Base-by-base conservation (phyloP, 768 basidiomycete genomes). In the Suillus sp. region DNA sequence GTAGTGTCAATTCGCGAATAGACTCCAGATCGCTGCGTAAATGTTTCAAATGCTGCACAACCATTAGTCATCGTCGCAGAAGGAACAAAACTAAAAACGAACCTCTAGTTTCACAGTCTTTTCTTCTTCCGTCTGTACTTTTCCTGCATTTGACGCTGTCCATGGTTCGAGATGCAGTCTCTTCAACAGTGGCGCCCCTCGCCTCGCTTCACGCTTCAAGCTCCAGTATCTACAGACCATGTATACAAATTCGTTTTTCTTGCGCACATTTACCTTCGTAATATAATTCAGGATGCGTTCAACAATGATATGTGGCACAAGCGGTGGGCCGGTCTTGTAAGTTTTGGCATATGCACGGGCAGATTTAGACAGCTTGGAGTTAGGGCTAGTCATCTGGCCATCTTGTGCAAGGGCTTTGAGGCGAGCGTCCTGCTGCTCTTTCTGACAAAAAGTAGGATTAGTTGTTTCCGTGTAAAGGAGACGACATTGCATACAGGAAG, bases 121-220 rank as follows among this genome's bases (percentile, higher is more conserved):
- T 65, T 97, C 93, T 64, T 91, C 89, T 22, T 95, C 92, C 4
- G 87, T 92, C 69, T 93, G 83, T 35, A 84, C 73, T 67, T 85
- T 85, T 8, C 78, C 78, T 7, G 82, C 81, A 20, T 87, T 83
- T 47, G 84, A 86, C 3, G 93, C 93, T 1, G 96, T 98, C 97
- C 97, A 99, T 0, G 97, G 96, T 78, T 99, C 96, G 32, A 99
- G 79, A 77, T 99, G 95, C 62, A 99, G 73, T 60, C 97, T 74
- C 76, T 99, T 99, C 67, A 99, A 75, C 64, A 99, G 75, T 13
- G 97, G 96, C 10, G 97, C 97, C 4, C 97, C 97, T 45, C 96
- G 77, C 65, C 97, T 84, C 1, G 88, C 93, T 73, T 99, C 96
- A 4, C 97, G 81, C 78, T 99, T 99, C 75, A 99, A 74, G 76